phyloP scores from a whole-genome alignment of 257 asterid genomes.

The Nicotiana tabacum region DNA sequence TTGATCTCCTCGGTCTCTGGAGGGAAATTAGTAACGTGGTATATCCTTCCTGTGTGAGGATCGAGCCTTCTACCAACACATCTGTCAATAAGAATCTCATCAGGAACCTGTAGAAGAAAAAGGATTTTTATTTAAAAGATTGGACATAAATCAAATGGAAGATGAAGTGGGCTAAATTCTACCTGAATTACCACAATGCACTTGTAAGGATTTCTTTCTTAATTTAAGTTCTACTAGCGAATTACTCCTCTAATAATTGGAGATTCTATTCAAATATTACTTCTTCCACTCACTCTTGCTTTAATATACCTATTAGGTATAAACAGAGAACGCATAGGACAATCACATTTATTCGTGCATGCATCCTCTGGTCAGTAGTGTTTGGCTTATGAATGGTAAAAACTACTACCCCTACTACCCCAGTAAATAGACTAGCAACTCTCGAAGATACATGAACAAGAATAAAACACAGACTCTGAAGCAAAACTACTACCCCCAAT shows the following conservation, averaged over 20 bases:
- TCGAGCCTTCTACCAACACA: slow-evolving; percentile 90
- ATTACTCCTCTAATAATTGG: not conserved
- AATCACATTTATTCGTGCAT: not conserved
- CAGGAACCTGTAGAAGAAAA: slow-evolving; percentile 65
- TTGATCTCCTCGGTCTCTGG: slow-evolving; percentile 79
- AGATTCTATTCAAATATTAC: not conserved
- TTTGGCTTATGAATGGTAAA: no score
- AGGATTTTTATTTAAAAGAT: slow-evolving; percentile 18
- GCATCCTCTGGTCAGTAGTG: no score
- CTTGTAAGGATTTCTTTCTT: not conserved
- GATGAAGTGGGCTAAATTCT: not conserved
- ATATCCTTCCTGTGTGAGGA: slow-evolving; percentile 76
- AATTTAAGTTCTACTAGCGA: not conserved
- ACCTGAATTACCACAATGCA: not conserved
- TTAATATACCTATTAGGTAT: not conserved
- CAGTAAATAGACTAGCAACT: no score
- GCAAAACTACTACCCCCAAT: no score
- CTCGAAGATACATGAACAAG: no score
- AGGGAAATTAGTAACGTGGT: slow-evolving; percentile 62
- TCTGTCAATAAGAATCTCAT: slow-evolving; percentile 68
- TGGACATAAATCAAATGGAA: not conserved
- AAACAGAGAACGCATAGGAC: not conserved
- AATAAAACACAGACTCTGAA: no score
- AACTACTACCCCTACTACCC: no score
- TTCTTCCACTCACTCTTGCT: not conserved